These are phyloP conservation scores for Leccinum barrowsii DNA, from an alignment of 768 basidiomycete genomes.

Conservation along the genomic window DNA sequence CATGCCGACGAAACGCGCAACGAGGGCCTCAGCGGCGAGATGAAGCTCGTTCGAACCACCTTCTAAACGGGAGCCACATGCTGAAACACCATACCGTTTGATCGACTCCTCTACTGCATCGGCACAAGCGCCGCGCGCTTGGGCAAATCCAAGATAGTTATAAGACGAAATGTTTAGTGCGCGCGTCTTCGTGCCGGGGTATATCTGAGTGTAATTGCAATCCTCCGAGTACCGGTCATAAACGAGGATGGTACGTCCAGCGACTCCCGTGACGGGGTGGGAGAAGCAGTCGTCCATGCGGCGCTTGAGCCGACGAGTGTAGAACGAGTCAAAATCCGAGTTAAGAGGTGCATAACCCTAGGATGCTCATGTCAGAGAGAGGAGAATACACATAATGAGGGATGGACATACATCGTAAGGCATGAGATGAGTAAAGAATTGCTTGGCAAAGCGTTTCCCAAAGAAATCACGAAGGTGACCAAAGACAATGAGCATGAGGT, in stretches of 20 bases:
- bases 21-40: slow-evolving; percentile 72
- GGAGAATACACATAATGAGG: slow-evolving; percentile 1
- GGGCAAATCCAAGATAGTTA: slow-evolving; percentile 98
- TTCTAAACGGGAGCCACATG: slow-evolving; percentile 75
- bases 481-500: slow-evolving; percentile 85
- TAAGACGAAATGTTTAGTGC: slow-evolving; percentile 97
- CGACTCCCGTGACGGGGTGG: slow-evolving; percentile 93
- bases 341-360: slow-evolving; percentile 96
- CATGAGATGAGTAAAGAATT: slow-evolving; percentile 76
- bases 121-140: slow-evolving; percentile 87
- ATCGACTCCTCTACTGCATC: slow-evolving; percentile 89
- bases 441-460: slow-evolving; percentile 74
- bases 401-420: slow-evolving; percentile 69
- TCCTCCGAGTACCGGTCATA: slow-evolving; percentile 83
- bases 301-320: slow-evolving; percentile 90
- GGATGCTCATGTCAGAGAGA: slow-evolving; percentile 4
- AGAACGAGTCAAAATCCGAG: slow-evolving; percentile 99
- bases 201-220: slow-evolving; percentile 72
- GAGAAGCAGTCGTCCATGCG: slow-evolving; percentile 96
- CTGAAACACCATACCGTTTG: slow-evolving; percentile 74
- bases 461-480: slow-evolving; percentile 95
- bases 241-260: slow-evolving; percentile 86
- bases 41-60: slow-evolving; percentile 89
- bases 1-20: slow-evolving; percentile 84
- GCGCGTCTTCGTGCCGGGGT: slow-evolving; percentile 79